Conservation (phyloP, 2,329 filamentous ascomycete genomes). For the Knufia fluminis region DNA sequence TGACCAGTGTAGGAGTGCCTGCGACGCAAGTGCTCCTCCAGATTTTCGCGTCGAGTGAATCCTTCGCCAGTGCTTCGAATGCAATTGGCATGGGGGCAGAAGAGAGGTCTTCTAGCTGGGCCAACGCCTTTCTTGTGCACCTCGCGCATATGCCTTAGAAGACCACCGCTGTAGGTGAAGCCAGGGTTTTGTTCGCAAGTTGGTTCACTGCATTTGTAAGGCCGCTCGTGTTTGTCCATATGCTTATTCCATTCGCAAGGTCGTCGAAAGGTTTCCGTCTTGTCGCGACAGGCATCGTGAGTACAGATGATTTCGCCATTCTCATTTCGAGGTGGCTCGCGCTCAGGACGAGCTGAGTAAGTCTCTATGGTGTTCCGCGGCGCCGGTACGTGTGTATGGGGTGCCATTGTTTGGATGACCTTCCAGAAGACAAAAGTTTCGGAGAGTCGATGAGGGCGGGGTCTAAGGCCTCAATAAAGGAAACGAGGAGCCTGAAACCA, state of each 20-base stretch:
- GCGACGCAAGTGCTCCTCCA: conserved; percentile 84
- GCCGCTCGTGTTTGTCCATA: conserved; percentile 95
- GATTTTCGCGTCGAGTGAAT: conserved; percentile 87
- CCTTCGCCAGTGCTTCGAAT: conserved; percentile 81
- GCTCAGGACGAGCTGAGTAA: conserved; percentile 17
- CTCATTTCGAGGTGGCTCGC: conserved; percentile 51
- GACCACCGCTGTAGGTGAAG: conserved; percentile 88
- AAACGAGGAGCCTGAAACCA: neutral
- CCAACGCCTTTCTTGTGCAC: conserved; percentile 86
- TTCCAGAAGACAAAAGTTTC: neutral
- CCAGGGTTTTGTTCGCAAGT: conserved; percentile 86
- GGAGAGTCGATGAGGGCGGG: neutral
- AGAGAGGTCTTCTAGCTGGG: conserved; percentile 72
- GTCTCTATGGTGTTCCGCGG: conserved; percentile 9
- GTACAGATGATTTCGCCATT: conserved; percentile 72
- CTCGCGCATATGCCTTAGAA: conserved; percentile 72
- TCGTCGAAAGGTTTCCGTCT: conserved; percentile 59
- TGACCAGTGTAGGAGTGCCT: conserved; percentile 49
- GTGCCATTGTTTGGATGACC: conserved; percentile 1
- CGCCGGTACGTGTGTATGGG: conserved; percentile 7
- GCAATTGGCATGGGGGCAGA: conserved; percentile 73
- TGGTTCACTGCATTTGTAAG: conserved; percentile 74
- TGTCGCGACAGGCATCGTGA: conserved; percentile 57
- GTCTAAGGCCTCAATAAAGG: neutral
- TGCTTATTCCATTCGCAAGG: conserved; percentile 97